Base-by-base conservation (phyloP, 2,329 filamentous ascomycete species). In the Diplodia sapinea region DNA sequence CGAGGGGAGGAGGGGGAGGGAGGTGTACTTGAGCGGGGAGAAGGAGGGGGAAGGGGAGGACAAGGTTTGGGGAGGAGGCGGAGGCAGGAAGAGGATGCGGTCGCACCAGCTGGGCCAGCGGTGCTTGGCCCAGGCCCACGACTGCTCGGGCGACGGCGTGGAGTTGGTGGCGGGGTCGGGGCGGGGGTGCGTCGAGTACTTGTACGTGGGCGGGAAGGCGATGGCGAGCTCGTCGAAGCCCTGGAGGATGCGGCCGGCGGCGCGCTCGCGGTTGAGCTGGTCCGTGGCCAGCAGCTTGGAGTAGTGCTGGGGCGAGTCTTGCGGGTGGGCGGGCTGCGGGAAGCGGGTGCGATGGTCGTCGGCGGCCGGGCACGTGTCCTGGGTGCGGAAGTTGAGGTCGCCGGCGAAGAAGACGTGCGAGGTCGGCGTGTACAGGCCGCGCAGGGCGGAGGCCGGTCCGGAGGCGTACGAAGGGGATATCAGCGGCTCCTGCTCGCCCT, bases 81-180 rank as follows among this genome's bases (percentile, higher is more conserved):
- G 31, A 23, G 23, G 31, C 2, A 94, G 82, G 78, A 89, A 98
- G 23, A 98, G 82, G 23, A 98, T 89, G 3, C 95, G 88, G 78
- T 98, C 95, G 74, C 93, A 97, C 95, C 94, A 98, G 74, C 90
- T 89, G 1, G 95, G 94, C 85, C 92, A 96, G 55, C 95, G 89
- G 76, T 96, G 91, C 68, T 84, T 82, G 8, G 93, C 91, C 86
- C 93, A 97, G 38, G 83, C 80, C 89, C 91, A 94, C 12, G 82
- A 72, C 70, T 15, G 76, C 72, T 23, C 51, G 68, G 66, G 12
- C 59, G 38, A 11, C 29, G 57, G 65, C 36, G 52, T 29, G 8
- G 63, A 66, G 66, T 23, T 72, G 1, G 78, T 80, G 68, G 84
- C 72, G 31, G 78, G 80, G 15, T 82, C 79, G 8, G 77, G 76